Evolutionary conservation across 768 basidiomycete genomes (phyloP), one percentile per base, ranked within the genome.

Genomic region (Hirschioporus abietinus): DNA sequence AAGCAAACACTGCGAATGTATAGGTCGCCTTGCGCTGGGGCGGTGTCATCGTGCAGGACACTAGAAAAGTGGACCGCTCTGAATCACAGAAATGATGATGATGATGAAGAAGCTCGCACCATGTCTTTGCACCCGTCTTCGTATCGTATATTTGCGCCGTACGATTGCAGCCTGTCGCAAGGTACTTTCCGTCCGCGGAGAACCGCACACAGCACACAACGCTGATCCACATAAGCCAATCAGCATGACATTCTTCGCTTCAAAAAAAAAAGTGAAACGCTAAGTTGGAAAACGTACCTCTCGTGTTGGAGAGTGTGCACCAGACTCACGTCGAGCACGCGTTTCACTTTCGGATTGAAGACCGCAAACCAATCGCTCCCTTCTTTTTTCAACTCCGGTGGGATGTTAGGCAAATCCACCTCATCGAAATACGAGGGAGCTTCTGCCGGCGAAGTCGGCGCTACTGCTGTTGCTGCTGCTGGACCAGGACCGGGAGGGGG

Each of bases 111-210:
- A 30, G 8, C 8, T 66, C 88, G 65, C 70, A 95, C 95, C 91
- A 95, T 34, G 89, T 89, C 78, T 93, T 94, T 0, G 73, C 75
- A 7, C 96, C 96, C 0, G 92, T 90, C 78, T 91, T 91, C 27
- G 91, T 91, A 74, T 98, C 94, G 75, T 92, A 98, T 66, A 99
- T 95, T 76, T 97, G 95, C 23, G 95, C 94, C 0, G 94, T 93
- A 58, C 93, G 84, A 78, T 99, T 99, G 78, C 96, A 99, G 15
- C 96, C 96, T 4, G 96, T 98, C 34, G 96, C 96, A 35, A 98
- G 85, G 68, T 83, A 88, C 76, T 92, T 94, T 27, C 96, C 94
- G 76, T 99, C 95, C 17, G 93, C 92, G 64, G 94, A 96, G 79
- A 97, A 96, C 67, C 91, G 86, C 27, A 97, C 95, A 73, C 95